Percentiles rank a stretch among this genome's conserved stretches.
These are phyloP conservation scores for Grammothele lineata DNA, from an alignment of 768 basidiomycete species.

Conservation along the genomic window DNA sequence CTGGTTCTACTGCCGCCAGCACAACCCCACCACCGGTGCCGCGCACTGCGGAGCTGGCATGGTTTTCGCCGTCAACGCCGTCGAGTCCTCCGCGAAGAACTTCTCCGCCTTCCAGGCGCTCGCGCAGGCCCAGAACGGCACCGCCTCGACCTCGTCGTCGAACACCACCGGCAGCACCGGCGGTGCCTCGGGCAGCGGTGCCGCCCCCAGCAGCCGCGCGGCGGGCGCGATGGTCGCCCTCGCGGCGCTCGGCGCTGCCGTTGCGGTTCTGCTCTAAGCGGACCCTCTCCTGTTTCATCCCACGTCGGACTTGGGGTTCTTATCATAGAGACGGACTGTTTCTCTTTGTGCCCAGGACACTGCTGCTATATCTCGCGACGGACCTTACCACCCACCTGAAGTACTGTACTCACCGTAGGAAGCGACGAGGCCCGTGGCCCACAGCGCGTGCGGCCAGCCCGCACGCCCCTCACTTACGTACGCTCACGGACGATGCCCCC, in stretches of 20 bases:
- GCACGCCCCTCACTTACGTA: neutral
- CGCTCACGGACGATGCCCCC: neutral
- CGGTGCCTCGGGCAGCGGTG: neutral
- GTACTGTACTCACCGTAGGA: no score
- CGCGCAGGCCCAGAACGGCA: conserved; percentile 50
- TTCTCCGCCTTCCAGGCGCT: conserved; percentile 55
- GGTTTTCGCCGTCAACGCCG: conserved; percentile 53
- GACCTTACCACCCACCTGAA: no score
- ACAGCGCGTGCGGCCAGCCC: neutral
- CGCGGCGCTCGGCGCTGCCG: conserved; percentile 19
- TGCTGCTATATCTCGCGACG: neutral
- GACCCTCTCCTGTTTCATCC: no score
- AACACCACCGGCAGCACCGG: neutral
- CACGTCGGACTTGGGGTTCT: neutral
- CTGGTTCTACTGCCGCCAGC: conserved; percentile 53
- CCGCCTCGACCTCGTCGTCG: conserved; percentile 28
- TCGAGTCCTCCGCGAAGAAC: conserved; percentile 43
- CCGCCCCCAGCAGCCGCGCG: neutral
- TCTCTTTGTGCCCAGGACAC: neutral
- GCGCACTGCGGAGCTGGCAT: conserved; percentile 35
- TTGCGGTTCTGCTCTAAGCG: conserved; percentile 19
- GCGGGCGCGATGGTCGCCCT: conserved; percentile 12
- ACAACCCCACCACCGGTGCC: conserved; percentile 21
- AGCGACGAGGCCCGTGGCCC: no score
- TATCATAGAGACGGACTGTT: neutral